Evolutionary conservation across 768 basidiomycete genomes (phyloP).

Genomic region (Leccinum aurantiacum): DNA sequence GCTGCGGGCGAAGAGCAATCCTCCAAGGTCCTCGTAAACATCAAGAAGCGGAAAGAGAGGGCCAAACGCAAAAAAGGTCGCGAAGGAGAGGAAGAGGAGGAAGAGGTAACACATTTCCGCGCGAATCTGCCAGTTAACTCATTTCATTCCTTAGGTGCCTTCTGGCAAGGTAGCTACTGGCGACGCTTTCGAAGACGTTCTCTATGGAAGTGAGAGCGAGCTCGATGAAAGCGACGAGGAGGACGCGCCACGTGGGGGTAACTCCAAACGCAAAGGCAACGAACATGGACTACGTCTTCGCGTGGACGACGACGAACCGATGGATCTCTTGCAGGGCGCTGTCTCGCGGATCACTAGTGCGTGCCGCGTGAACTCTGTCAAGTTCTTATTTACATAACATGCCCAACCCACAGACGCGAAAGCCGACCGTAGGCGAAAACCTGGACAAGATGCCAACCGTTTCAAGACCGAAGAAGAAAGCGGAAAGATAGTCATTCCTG

Average conservation of each 20-base stretch:
- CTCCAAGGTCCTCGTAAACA: constrained; percentile 86
- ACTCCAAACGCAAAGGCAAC: constrained; percentile 37
- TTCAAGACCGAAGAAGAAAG: constrained; percentile 88
- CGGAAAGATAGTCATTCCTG: constrained; percentile 75
- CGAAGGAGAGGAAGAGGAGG: constrained; percentile 57
- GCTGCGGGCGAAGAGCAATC: constrained; percentile 77
- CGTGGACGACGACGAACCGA: constrained; percentile 88
- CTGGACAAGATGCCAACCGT: constrained; percentile 79
- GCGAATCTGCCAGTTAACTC: constrained; percentile 1
- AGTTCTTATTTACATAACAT: constrained; percentile 12
- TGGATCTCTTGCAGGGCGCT: constrained; percentile 88
- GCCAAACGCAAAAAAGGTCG: constrained; percentile 85
- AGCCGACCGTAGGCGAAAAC: constrained; percentile 61
- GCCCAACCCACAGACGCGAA: constrained; percentile 37
- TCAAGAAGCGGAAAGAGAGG: constrained; percentile 92
- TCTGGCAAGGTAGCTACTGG: constrained; percentile 57
- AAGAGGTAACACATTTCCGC: constrained; percentile 36
- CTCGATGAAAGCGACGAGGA: constrained; percentile 71
- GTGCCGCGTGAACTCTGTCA: constrained; percentile 26
- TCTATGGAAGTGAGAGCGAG: constrained; percentile 97
- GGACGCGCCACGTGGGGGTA: constrained; percentile 33
- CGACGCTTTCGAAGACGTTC: constrained; percentile 94
- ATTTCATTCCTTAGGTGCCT: constrained; percentile 36
- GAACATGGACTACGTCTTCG: constrained; percentile 64
- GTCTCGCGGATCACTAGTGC: constrained; percentile 68